Evolutionary conservation across 176 grass and related monocot genomes (phyloP).

Genomic region (Zoysia pacifica): DNA sequence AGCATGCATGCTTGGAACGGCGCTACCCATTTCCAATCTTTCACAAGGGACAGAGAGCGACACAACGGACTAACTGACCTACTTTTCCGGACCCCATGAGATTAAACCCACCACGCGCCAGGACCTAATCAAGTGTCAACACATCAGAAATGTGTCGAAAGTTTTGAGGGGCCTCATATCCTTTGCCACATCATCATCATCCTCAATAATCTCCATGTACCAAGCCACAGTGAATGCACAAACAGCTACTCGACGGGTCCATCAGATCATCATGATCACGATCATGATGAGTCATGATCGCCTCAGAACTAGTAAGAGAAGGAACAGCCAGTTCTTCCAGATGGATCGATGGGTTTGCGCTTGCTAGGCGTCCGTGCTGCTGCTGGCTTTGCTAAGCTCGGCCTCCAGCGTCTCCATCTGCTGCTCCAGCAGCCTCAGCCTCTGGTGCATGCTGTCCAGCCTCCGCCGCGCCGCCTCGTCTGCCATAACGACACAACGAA

Average conservation of each 20-base stretch:
- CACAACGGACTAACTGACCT: neutral
- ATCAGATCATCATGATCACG: neutral
- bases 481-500: conserved; percentile 1
- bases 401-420: conserved; percentile 89
- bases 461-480: conserved; percentile 66
- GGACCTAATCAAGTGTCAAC: neutral
- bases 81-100: conserved; percentile 10
- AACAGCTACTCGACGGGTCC: neutral
- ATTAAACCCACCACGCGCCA: neutral
- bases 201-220: neutral
- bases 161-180: neutral
- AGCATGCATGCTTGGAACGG: conserved; percentile 35
- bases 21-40: conserved; percentile 3
- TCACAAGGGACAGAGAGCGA: neutral
- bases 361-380: neutral
- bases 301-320: neutral
- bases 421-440: conserved; percentile 67
- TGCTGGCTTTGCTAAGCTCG: conserved; percentile 63
- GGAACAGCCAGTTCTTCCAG: neutral
- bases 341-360: neutral
- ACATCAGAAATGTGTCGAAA: neutral
- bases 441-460: conserved; percentile 63
- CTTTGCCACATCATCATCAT: neutral
- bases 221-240: neutral
- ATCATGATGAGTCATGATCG: too few relatives aligned